Base-by-base conservation (phyloP, 1,284 basidiomycete species). In the Sanghuangporus sanghuang region DNA sequence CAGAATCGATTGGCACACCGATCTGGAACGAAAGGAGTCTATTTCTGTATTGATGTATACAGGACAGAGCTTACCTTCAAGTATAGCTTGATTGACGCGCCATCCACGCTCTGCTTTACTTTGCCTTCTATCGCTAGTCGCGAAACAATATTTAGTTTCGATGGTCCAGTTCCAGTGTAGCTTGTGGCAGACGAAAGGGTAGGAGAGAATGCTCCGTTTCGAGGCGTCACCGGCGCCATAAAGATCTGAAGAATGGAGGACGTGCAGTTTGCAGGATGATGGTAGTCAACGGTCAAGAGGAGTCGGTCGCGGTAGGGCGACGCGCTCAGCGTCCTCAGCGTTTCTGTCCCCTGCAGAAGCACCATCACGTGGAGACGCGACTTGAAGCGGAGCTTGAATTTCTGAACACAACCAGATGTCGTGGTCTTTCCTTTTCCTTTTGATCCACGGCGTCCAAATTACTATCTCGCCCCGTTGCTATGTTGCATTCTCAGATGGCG, bases 81-180 rank as follows among this genome's bases (percentile, higher is more conserved):
- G 74, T 88, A 92, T 78, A 92, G 85, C 69, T 80, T 85, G 58
- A 92, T 81, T 21, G 81, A 76, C 40, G 83, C 87, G 50, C 85
- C 86, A 70, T 89, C 86, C 50, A 81, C 74, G 2, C 80, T 82
- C 63, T 82, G 81, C 72, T 84, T 87, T 35, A 85, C 85, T 72
- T 84, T 86, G 42, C 89, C 89, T 69, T 90, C 87, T 58, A 92
- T 83, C 11, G 84, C 85, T 38, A 91, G 80, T 64, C 87, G 86
- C 63, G 87, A 86, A 3, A 91, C 87, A 18, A 90, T 76, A 69
- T 89, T 89, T 58, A 85, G 69, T 68, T 81, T 86, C 59, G 78
- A 76, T 59, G 79, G 79, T 32, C 44, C 35, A 23, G 36, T 61
- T n/a, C 61, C 48, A 2, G 64, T 65, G 38, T 66, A 63, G 35